A percentile compares a stretch with the other conserved stretches of the same genome.
phyloP scores from a whole-genome alignment of 2,329 filamentous ascomycete genomes.

The Ophiostoma novo-ulmi region DNA sequence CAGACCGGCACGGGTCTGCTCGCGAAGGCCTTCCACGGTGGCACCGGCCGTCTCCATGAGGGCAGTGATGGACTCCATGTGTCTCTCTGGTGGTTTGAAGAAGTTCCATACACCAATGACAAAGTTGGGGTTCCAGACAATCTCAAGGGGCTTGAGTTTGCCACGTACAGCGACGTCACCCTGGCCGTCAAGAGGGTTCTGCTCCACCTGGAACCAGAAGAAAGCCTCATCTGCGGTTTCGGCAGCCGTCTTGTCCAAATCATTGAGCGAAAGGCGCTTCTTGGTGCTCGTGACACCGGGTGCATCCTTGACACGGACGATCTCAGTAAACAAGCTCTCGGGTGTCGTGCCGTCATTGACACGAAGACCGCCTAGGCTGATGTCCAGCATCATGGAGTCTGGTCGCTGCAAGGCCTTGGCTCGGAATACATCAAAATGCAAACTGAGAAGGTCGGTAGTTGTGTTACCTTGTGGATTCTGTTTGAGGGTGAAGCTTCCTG shows the following conservation, averaged over 20 bases:
- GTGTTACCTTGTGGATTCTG: conserved; percentile 73
- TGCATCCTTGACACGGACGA: conserved; percentile 90
- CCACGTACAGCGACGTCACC: conserved; percentile 86
- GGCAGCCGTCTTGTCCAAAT: conserved; percentile 44
- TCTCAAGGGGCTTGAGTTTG: conserved; percentile 90
- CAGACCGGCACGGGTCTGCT: conserved; percentile 91
- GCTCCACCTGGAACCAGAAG: conserved; percentile 87
- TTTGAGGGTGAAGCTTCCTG: conserved; percentile 91
- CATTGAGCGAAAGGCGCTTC: conserved; percentile 49
- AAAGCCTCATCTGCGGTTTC: conserved; percentile 62
- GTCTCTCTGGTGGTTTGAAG: conserved; percentile 90
- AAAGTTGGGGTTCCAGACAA: conserved; percentile 95
- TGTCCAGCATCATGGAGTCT: conserved; percentile 81
- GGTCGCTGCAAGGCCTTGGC: conserved; percentile 85
- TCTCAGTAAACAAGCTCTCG: conserved; percentile 86
- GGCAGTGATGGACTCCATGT: conserved; percentile 97
- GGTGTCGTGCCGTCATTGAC: conserved; percentile 95
- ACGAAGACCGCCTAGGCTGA: conserved; percentile 86
- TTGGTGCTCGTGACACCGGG: conserved; percentile 39
- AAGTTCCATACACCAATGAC: conserved; percentile 88
- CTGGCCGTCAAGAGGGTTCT: conserved; percentile 88
- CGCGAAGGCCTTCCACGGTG: conserved; percentile 87
- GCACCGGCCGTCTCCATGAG: conserved; percentile 93
- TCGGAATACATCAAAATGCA: conserved; percentile 92
- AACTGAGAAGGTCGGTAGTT: conserved; percentile 69